These are phyloP conservation scores for Toxicodendron radicans DNA, from an alignment of 345 rosid genomes.

Conservation along the genomic window DNA sequence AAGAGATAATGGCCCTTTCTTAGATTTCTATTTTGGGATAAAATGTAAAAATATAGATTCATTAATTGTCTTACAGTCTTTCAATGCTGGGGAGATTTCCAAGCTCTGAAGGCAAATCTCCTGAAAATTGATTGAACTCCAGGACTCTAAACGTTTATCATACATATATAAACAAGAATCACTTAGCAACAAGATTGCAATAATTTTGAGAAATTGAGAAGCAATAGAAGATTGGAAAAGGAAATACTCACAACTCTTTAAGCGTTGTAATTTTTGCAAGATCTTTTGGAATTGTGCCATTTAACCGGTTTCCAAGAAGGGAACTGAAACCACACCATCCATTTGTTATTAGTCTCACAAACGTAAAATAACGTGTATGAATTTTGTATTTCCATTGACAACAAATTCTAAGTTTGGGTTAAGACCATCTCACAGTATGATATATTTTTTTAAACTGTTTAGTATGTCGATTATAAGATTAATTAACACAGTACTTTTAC, in stretches of 20 bases:
- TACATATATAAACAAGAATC: neutral
- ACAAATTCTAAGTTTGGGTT: too few relatives aligned
- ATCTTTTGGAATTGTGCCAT: conserved; percentile 54
- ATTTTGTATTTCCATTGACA: too few relatives aligned
- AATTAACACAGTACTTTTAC: too few relatives aligned
- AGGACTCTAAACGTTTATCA: conserved; percentile 5
- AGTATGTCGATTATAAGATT: too few relatives aligned
- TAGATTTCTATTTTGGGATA: neutral
- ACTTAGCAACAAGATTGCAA: neutral
- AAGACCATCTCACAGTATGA: too few relatives aligned
- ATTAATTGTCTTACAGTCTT: conserved; percentile 21
- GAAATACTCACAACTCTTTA: conserved; percentile 33
- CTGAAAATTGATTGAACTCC: conserved; percentile 31
- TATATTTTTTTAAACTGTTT: too few relatives aligned
- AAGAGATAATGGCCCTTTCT: too few relatives aligned
- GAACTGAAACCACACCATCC: conserved; percentile 30
- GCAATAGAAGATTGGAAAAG: neutral
- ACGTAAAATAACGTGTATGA: too few relatives aligned
- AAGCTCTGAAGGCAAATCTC: conserved; percentile 37
- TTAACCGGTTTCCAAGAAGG: conserved; percentile 46
- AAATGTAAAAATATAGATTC: neutral
- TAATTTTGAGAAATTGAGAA: neutral
- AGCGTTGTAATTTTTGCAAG: conserved; percentile 47
- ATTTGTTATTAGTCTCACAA: too few relatives aligned
- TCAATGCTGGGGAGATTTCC: conserved; percentile 24